Percentiles rank a stretch among this genome's conserved stretches.
phyloP scores from a whole-genome alignment of 2,329 filamentous ascomycete species.

The Aspergillus tubingensis region DNA sequence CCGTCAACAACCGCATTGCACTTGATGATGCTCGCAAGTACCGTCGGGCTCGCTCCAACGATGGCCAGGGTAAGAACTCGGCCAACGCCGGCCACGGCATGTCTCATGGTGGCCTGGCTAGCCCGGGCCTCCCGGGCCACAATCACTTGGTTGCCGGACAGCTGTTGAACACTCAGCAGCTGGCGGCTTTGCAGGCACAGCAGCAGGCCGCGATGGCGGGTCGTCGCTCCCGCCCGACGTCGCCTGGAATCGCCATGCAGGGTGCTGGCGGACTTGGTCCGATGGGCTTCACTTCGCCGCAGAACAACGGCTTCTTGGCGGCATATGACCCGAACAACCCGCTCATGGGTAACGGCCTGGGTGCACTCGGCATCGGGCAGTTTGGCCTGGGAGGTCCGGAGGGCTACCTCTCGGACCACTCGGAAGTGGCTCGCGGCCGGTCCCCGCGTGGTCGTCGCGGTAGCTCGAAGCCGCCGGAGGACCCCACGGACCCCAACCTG shows the following conservation, averaged over 20 bases:
- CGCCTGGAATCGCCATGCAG: slow-evolving; percentile 83
- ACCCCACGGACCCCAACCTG: slow-evolving; percentile 86
- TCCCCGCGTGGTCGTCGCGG: slow-evolving; percentile 90
- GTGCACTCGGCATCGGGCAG: slow-evolving; percentile 69
- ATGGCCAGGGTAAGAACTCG: slow-evolving; percentile 57
- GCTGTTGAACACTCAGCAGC: slow-evolving; percentile 79
- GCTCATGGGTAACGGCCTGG: slow-evolving; percentile 71
- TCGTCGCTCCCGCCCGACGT: slow-evolving; percentile 82
- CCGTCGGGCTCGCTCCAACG: slow-evolving; percentile 84
- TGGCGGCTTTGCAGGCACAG: slow-evolving; percentile 76
- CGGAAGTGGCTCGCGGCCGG: slow-evolving; percentile 83
- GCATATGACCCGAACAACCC: slow-evolving; percentile 76
- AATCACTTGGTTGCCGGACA: slow-evolving; percentile 88
- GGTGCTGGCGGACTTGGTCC: slow-evolving; percentile 55
- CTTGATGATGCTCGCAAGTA: slow-evolving; percentile 97
- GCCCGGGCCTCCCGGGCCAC: slow-evolving; percentile 64
- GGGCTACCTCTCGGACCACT: slow-evolving; percentile 91
- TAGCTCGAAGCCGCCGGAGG: slow-evolving; percentile 96
- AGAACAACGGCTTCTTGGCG: slow-evolving; percentile 90
- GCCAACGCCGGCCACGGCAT: slow-evolving; percentile 58
- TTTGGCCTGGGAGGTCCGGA: slow-evolving; percentile 72
- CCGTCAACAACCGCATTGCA: slow-evolving; percentile 96
- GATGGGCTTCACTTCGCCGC: slow-evolving; percentile 79
- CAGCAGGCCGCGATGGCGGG: slow-evolving; percentile 59
- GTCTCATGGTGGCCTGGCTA: slow-evolving; percentile 63